These are phyloP conservation scores for sorghum (Sorghum bicolor) DNA, from an alignment of 176 grass and related monocot genomes.

Conservation along the genomic window DNA sequence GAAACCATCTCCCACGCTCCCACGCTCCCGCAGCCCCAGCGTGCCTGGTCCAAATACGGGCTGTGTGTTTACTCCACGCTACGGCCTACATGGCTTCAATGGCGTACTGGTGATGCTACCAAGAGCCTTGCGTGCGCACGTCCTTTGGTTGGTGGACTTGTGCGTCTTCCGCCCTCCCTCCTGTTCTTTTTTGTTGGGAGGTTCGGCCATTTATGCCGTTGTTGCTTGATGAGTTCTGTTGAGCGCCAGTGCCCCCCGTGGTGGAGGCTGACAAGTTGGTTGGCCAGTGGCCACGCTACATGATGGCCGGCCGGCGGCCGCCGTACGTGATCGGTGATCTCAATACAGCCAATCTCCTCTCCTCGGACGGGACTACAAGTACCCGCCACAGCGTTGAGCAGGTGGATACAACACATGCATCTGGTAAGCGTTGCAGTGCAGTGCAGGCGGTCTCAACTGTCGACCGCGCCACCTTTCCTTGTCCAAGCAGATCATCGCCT, in stretches of 20 bases:
- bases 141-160: background rate
- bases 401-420: fast-evolving
- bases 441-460: background rate
- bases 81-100: background rate
- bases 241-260: too few relatives aligned
- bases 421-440: too few relatives aligned
- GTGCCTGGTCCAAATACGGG: background rate
- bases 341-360: background rate
- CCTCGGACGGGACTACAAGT: background rate
- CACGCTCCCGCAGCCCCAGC: background rate
- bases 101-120: background rate
- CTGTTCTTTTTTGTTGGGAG: background rate
- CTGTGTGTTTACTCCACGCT: background rate
- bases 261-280: background rate
- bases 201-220: background rate
- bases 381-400: background rate
- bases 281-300: background rate
- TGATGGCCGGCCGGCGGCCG: background rate
- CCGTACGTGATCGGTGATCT: too few relatives aligned
- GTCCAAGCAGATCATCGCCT: background rate
- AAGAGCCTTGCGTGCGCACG: background rate
- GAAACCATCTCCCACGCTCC: background rate
- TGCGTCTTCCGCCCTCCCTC: background rate
- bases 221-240: background rate
- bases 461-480: background rate